Evolutionary conservation across 352 stramenopile genomes (phyloP), one percentile per base, ranked within the genome.

Genomic region (Phytophthora citrophthora): DNA sequence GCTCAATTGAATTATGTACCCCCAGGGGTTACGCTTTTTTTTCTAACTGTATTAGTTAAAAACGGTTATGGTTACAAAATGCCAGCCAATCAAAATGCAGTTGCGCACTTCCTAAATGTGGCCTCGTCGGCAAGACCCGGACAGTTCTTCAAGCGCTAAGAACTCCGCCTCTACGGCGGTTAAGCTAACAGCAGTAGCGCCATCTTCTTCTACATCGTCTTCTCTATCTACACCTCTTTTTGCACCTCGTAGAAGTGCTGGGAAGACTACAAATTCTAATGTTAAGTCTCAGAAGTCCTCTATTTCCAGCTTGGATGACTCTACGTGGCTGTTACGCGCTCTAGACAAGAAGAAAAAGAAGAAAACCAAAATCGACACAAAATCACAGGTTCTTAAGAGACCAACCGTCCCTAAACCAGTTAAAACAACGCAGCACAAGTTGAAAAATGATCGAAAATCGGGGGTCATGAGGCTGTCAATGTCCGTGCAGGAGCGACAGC

Each of bases 331-430:
- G 23, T 16, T 79, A 54, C 72, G 75, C 26, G 76, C 70, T 2
- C 46, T 75, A 27, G 66, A 83, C 32, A 76, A 70, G 52, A 84
- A 79, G 49, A 83, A 81, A 53, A 70, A 58, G 36, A 62, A 58
- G 36, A 61, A 67, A 16, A 20, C 38, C 0, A 66, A 71, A 36
- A 9, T 8, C 0, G 36, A 52, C 4, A 34, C 16, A 7, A 60
- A 68, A n/a, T 12, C 38, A 5, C 68, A 64, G 13, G 20, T 13
- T 4, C 23, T 24, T 2, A 45, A 15, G 20, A 2, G 11, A 5
- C 26, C 18, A 20, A 24, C 40, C 1, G 5, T n/a, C 2, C 44
- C 48, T 11, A 72, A 74, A 57, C 0, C 18, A 3, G 16, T 16
- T 12, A 63, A 65, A 56, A 69, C 31, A 9, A 50, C 47, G 16